Evolutionary conservation across 345 rosid genomes (phyloP).

Genomic region (Lenwebbia sp.): DNA sequence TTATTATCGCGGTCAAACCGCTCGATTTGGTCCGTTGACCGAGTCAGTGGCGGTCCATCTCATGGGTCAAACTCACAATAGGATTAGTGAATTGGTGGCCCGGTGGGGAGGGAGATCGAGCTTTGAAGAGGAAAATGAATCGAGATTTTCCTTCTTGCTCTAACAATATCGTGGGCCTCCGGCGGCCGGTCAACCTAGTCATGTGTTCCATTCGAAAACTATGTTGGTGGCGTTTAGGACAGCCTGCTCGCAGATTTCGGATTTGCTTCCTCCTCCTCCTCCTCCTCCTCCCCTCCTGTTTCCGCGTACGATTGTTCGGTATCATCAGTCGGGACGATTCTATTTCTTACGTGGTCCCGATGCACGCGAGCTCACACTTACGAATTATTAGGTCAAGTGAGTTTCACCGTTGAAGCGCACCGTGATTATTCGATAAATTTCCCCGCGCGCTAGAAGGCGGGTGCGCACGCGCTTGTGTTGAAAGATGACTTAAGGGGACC

Average conservation of each 20-base stretch:
- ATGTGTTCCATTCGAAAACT: not conserved
- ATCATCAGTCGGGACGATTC: not conserved
- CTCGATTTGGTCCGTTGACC: not conserved
- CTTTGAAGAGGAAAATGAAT: no score
- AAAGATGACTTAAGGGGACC: not conserved
- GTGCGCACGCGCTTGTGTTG: not conserved
- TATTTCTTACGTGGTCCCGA: not conserved
- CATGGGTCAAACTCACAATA: not conserved
- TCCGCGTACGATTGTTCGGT: not conserved
- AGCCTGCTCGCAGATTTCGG: not conserved
- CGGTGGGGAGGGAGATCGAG: no score
- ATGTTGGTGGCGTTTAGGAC: not conserved
- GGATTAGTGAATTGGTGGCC: no score
- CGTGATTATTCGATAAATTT: not conserved
- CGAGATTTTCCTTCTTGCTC: no score
- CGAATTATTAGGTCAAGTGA: not conserved
- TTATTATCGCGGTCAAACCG: not conserved
- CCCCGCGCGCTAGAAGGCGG: fast-evolving
- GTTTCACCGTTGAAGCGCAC: fast-evolving
- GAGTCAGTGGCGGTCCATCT: not conserved
- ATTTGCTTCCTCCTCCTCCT: not conserved
- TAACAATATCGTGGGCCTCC: no score
- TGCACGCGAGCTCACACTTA: not conserved
- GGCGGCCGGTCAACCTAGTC: not conserved
- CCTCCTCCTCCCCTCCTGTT: not conserved